Evolutionary conservation across 2,329 filamentous ascomycete genomes (phyloP).

Genomic region (Gaeumannomyces sp.): DNA sequence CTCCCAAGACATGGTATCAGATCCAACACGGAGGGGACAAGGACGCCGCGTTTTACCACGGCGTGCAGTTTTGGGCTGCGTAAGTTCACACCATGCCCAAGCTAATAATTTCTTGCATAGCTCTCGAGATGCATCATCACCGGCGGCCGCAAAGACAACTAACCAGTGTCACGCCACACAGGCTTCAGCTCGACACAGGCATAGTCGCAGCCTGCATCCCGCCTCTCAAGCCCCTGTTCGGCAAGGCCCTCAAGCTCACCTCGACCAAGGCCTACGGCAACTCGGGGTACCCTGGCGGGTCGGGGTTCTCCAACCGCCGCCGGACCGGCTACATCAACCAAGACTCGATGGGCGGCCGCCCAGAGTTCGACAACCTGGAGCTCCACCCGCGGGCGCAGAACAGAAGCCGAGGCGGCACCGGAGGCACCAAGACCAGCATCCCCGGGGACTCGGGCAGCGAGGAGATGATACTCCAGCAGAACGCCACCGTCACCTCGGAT

Average conservation of each 20-base stretch:
- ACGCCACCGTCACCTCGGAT: neutral
- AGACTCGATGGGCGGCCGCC: neutral
- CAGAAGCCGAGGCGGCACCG: neutral
- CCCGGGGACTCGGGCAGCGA: constrained; percentile 10
- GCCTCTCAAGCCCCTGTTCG: constrained; percentile 20
- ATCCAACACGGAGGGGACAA: constrained; percentile 4
- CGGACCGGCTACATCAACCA: constrained; percentile 9
- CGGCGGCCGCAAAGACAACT: neutral
- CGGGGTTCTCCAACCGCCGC: neutral
- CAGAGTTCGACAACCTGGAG: neutral
- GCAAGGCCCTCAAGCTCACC: constrained; percentile 13
- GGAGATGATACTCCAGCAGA: constrained; percentile 10
- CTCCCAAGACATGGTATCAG: constrained; percentile 3
- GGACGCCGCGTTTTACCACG: neutral
- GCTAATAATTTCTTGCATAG: too few species aligned
- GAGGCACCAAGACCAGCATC: neutral
- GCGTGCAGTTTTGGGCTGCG: constrained; percentile 6
- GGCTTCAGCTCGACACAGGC: constrained; percentile 21
- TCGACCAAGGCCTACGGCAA: constrained; percentile 1
- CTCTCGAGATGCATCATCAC: too few species aligned
- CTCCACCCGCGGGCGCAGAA: neutral
- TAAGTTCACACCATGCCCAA: neutral
- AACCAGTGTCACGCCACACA: constrained; percentile 5
- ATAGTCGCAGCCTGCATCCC: constrained; percentile 22
- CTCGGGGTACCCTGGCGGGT: neutral